Evolutionary conservation across 371 early-diverging fungal species (phyloP).

Genomic region (Gilbertella persicaria): DNA sequence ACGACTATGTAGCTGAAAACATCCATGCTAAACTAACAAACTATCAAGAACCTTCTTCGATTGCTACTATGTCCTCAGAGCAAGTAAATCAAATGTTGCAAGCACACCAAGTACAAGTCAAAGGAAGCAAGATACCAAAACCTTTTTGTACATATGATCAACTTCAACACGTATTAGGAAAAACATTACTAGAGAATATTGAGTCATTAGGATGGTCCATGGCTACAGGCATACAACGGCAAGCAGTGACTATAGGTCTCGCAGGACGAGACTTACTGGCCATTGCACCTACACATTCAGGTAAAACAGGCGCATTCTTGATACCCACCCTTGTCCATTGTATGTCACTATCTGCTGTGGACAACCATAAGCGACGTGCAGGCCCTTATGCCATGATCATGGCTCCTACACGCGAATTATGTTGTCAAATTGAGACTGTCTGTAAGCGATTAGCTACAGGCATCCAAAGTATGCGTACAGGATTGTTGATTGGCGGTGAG

Average conservation of each 20-base stretch:
- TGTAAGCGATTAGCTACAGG: slow-evolving; percentile 47
- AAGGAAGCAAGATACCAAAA: slow-evolving; percentile 50
- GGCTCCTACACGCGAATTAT: slow-evolving; percentile 60
- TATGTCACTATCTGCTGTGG: slow-evolving; percentile 44
- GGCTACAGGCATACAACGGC: slow-evolving; percentile 67
- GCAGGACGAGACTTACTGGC: slow-evolving; percentile 71
- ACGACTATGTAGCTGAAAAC: slow-evolving; percentile 29
- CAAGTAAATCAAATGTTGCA: slow-evolving; percentile 39
- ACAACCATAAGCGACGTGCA: slow-evolving; percentile 31
- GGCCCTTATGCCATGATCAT: slow-evolving; percentile 63
- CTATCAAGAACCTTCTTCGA: slow-evolving; percentile 45
- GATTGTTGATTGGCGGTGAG: slow-evolving; percentile 56
- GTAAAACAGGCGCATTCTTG: slow-evolving; percentile 60
- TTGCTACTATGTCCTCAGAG: slow-evolving; percentile 26
- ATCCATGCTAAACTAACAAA: slow-evolving; percentile 53
- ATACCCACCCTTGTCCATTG: slow-evolving; percentile 58
- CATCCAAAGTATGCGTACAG: slow-evolving; percentile 56
- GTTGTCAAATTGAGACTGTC: slow-evolving; percentile 52
- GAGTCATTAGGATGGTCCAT: slow-evolving; percentile 41
- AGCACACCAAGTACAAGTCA: slow-evolving; percentile 44
- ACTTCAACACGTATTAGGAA: slow-evolving; percentile 36
- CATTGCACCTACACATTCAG: slow-evolving; percentile 70
- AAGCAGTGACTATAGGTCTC: slow-evolving; percentile 66
- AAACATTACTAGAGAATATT: slow-evolving; percentile 41
- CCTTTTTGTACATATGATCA: slow-evolving; percentile 56